Evolutionary conservation across 345 rosid species (phyloP).

Genomic region (Bruguiera parviflora): DNA sequence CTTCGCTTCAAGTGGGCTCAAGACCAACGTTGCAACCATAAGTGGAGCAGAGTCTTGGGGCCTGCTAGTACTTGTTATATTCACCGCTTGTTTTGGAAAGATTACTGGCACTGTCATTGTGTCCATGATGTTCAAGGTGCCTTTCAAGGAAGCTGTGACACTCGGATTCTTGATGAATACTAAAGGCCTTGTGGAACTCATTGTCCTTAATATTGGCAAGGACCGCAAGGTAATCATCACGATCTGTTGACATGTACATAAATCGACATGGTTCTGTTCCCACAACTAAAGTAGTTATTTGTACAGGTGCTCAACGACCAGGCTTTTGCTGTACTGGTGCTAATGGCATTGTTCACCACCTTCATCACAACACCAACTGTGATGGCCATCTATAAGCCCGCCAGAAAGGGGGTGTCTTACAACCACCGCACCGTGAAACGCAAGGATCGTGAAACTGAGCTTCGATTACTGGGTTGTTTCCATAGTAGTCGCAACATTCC

Average conservation of each 20-base stretch:
- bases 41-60: constrained; percentile 43
- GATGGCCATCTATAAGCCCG: constrained; percentile 55
- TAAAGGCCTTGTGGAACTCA: constrained; percentile 51
- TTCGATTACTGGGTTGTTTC: constrained; percentile 57
- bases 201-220: constrained; percentile 47
- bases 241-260: background rate
- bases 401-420: constrained; percentile 51
- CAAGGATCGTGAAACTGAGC: constrained; percentile 50
- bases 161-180: constrained; percentile 49
- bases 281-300: too few relatives aligned
- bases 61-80: constrained; percentile 37
- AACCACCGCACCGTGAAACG: constrained; percentile 47
- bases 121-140: constrained; percentile 24
- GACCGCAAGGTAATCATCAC: constrained; percentile 34
- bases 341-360: constrained; percentile 70
- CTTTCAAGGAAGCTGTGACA: constrained; percentile 30
- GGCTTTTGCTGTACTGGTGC: constrained; percentile 53
- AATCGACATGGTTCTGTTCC: background rate
- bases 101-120: constrained; percentile 31
- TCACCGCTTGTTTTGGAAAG: constrained; percentile 43
- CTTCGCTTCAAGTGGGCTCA: constrained; percentile 42
- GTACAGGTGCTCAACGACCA: constrained; percentile 59
- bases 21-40: constrained; percentile 43
- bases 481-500: constrained; percentile 63
- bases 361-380: constrained; percentile 61